Evolutionary conservation across 2,329 filamentous ascomycete species (phyloP).

Genomic region (Penicillium sp.): DNA sequence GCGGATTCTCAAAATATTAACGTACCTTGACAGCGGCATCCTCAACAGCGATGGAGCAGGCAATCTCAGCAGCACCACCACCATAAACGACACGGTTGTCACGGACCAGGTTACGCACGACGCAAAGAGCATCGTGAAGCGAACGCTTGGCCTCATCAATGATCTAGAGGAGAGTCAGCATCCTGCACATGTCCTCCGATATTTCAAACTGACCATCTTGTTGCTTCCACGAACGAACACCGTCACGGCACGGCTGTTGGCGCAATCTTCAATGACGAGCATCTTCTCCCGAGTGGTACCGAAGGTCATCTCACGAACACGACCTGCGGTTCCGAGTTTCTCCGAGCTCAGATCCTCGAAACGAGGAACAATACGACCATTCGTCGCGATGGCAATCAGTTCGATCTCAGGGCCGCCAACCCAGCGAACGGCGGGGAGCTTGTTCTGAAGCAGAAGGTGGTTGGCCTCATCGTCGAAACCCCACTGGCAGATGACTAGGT

Average conservation of each 20-base stretch:
- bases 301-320: constrained; percentile 91
- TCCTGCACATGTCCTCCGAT: not conserved
- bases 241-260: constrained; percentile 92
- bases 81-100: constrained; percentile 98
- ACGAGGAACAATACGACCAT: constrained; percentile 90
- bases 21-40: constrained; percentile 87
- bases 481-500: constrained; percentile 98
- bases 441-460: constrained; percentile 89
- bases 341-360: constrained; percentile 88
- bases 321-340: constrained; percentile 81
- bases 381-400: constrained; percentile 95
- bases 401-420: constrained; percentile 97
- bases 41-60: constrained; percentile 91
- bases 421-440: constrained; percentile 92
- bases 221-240: constrained; percentile 95
- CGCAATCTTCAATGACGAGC: constrained; percentile 98
- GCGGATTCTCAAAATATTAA: too few species aligned
- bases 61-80: constrained; percentile 91
- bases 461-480: constrained; percentile 99
- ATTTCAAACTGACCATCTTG: constrained; percentile 81
- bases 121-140: constrained; percentile 91
- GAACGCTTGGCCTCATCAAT: constrained; percentile 98
- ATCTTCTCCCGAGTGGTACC: constrained; percentile 98
- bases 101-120: constrained; percentile 87
- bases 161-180: constrained; percentile 55